Percentiles rank a stretch among this genome's conserved stretches.
phyloP scores from a whole-genome alignment of 257 asterid genomes.

The Plantago ovata region DNA sequence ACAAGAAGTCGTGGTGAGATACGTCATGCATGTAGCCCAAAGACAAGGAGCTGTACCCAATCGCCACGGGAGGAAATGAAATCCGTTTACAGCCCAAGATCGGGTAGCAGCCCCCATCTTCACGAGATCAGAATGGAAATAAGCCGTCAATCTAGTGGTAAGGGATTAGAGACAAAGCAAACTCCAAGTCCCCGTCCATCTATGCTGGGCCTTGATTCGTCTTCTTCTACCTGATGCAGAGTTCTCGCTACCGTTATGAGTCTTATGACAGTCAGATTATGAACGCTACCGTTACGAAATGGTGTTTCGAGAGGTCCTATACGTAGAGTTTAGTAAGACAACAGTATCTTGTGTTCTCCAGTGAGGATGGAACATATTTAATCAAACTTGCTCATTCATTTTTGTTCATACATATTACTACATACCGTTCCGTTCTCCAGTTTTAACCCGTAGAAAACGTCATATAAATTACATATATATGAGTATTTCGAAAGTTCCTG shows the following conservation, averaged over 20 bases:
- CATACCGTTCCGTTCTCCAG: too few species aligned
- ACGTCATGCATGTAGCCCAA: constrained; percentile 65
- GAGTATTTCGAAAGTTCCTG: too few species aligned
- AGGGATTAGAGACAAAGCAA: constrained; percentile 45
- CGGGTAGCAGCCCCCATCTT: constrained; percentile 59
- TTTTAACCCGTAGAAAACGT: too few species aligned
- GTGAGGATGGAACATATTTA: too few species aligned
- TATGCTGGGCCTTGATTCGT: constrained; percentile 32
- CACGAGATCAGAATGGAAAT: constrained; percentile 41
- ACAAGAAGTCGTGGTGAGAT: constrained; percentile 95
- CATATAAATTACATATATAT: too few species aligned
- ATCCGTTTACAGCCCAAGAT: constrained; percentile 43
- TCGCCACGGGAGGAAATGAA: constrained; percentile 45
- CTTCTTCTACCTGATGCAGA: constrained; percentile 34
- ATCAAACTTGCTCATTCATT: too few species aligned
- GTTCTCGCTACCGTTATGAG: constrained; percentile 21
- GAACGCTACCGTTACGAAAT: neutral
- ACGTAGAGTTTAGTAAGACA: neutral
- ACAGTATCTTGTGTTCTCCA: too few species aligned
- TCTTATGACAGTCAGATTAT: too few species aligned
- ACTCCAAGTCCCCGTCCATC: constrained; percentile 70
- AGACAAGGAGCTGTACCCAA: constrained; percentile 61
- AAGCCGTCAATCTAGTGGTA: constrained; percentile 36
- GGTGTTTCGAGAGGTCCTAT: constrained; percentile 48
- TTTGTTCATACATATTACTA: too few species aligned